phyloP scores from a whole-genome alignment of 352 stramenopile genomes.

The Phytophthora colocasiae region DNA sequence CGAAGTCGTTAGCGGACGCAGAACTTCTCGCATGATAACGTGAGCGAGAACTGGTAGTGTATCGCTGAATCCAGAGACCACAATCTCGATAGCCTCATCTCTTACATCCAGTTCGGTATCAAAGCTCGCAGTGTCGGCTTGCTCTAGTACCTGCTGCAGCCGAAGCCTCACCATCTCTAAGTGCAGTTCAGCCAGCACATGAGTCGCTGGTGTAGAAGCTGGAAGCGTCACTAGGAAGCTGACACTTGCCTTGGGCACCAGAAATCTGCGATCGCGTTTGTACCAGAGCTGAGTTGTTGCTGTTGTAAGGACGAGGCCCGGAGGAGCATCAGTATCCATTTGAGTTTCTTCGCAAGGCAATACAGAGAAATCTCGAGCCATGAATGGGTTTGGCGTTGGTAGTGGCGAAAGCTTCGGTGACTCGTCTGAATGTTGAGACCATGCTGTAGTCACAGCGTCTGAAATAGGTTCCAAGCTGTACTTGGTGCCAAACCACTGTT shows the following conservation, averaged over 20 bases:
- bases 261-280: slow-evolving; percentile 71
- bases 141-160: slow-evolving; percentile 71
- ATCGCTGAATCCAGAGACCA: slow-evolving; percentile 79
- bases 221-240: slow-evolving; percentile 72
- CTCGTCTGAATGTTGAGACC: slow-evolving; percentile 22
- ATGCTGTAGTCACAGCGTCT: slow-evolving; percentile 12
- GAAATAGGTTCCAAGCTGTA: slow-evolving; percentile 55
- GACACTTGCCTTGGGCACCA: slow-evolving; percentile 71
- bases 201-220: slow-evolving; percentile 55
- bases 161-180: slow-evolving; percentile 69
- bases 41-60: slow-evolving; percentile 62
- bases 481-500: slow-evolving; percentile 71
- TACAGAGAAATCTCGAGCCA: slow-evolving; percentile 67
- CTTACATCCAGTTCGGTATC: slow-evolving; percentile 61
- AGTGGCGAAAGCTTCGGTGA: slow-evolving; percentile 5
- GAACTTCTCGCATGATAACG: slow-evolving; percentile 53
- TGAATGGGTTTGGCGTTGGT: slow-evolving; percentile 69
- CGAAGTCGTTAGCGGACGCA: slow-evolving; percentile 37
- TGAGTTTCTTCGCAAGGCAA: slow-evolving; percentile 31
- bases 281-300: slow-evolving; percentile 76
- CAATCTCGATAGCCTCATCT: slow-evolving; percentile 72
- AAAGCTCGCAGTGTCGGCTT: slow-evolving; percentile 68
- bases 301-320: slow-evolving; percentile 44
- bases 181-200: slow-evolving; percentile 72
- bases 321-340: slow-evolving; percentile 25